Base-by-base conservation (phyloP, 2,329 filamentous ascomycete species). In the Arthroderma sp. region DNA sequence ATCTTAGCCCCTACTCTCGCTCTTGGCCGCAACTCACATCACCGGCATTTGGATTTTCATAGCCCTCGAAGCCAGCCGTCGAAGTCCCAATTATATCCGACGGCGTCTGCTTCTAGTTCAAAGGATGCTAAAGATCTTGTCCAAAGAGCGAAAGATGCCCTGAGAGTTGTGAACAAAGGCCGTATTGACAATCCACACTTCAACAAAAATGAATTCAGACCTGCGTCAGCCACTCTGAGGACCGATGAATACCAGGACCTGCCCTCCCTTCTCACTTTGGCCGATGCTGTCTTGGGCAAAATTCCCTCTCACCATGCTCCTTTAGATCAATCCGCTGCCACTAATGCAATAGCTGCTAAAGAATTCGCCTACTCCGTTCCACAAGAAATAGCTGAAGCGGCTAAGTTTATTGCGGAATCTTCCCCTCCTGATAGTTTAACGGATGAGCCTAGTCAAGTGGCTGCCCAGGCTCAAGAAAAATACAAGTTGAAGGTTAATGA, bases 381-480 rank as follows among this genome's bases (percentile, higher is more conserved):
- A 2, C 47, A 19, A 13, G 56, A 58, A 25, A 15, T 61, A 13
- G 60, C 37, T 37, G 56, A 58, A 35, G 60, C 58, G 15, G 58
- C 60, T 25, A 52, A 56, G 13, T 31, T 61, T 21, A 49, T 61
- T 28, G 58, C 58, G 9, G 60, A 62, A 38, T 58, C 25, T 7
- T 37, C 28, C 13, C 23, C 15, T 19, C 31, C 31, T 4, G 11
- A 5, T 8, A 5, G 3, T 19, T 54, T 38, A 37, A 4, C 9
- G 11, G 23, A 23, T 4, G 33, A 54, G 3, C 51, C 13, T 37
- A 35, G n/a, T 17, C 25, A 15, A 13, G 25, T 54, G 11, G 51
- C 51, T 7, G n/a, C 51, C 15, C 23, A 19, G 15, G 21, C 35
- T 4, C 51, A 38, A 35, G 33, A 25, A 53, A 51, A 21, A 41